Conservation (phyloP, 139 green algal species). For the Auxenochlorella protothecoides region DNA sequence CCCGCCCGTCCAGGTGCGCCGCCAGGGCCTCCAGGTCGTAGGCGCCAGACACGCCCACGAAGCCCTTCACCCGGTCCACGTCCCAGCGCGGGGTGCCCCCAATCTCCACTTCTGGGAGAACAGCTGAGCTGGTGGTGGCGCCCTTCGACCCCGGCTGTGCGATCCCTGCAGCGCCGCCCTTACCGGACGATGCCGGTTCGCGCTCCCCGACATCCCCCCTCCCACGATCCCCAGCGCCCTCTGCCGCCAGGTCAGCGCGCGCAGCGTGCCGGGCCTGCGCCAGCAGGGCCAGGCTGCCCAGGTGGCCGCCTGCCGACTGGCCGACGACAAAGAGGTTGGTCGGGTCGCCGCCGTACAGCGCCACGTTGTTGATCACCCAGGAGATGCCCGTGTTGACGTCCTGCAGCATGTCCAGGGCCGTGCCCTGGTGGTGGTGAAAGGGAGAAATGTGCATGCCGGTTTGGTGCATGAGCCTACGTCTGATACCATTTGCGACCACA, state of each 20-base stretch:
- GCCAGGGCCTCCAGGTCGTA: constrained; percentile 70
- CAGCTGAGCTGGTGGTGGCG: too few species aligned
- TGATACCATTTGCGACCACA: too few species aligned
- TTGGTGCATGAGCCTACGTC: too few species aligned
- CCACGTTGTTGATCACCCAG: constrained; percentile 66
- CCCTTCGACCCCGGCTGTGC: not conserved
- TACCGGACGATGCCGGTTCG: not conserved
- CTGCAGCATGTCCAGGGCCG: constrained; percentile 74
- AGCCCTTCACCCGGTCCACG: constrained; percentile 33
- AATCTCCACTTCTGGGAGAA: not conserved
- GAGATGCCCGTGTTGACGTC: constrained; percentile 81
- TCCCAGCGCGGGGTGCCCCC: constrained; percentile 40
- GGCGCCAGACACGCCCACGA: constrained; percentile 53
- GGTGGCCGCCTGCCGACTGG: constrained; percentile 80
- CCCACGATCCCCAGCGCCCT: not conserved
- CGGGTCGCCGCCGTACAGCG: constrained; percentile 62
- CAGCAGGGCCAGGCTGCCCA: constrained; percentile 61
- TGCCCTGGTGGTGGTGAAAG: constrained; percentile 44
- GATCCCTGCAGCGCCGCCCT: not conserved
- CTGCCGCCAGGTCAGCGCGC: not conserved
- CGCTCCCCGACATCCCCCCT: not conserved
- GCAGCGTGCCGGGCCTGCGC: constrained; percentile 37
- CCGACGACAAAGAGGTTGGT: constrained; percentile 63
- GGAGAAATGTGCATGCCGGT: not conserved
- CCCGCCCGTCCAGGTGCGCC: constrained; percentile 65